Base-by-base conservation (phyloP, 2,329 filamentous ascomycete species). In the Nemania abortiva region DNA sequence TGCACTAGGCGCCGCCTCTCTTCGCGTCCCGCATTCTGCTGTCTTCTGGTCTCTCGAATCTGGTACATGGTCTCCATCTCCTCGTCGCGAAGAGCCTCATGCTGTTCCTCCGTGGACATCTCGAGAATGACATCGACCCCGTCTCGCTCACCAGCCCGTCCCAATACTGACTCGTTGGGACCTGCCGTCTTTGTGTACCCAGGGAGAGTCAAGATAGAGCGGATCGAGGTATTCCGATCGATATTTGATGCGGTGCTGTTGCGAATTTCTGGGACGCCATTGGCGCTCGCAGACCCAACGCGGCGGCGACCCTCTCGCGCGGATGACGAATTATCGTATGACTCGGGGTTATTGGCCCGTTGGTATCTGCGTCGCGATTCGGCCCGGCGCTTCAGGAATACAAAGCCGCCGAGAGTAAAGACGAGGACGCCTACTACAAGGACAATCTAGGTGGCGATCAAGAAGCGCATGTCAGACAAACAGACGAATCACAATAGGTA, bases 61-160 rank as follows among this genome's bases (percentile, higher is more conserved):
- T 97, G 94, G 79, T 97, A 98, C 49, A 98, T 81, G 0, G 92
- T 89, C 70, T 96, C 92, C 96, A 98, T 98, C 79, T 98, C 93
- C 31, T 93, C 89, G 71, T 98, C 94, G 13, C 96, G 88, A 62
- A 94, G 83, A 1, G 83, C 81, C 78, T 97, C 94, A 72, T 97
- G 90, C 63, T 94, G 92, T 60, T 97, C 93, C 9, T 85, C 87
- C 0, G 91, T 93, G 0, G 95, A 95, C 73, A 92, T 89, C 79
- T 98, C 95, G 13, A 98, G 82, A 0, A 99, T 94, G 3, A 93
- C 88, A 75, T 99, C 96, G 74, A 99, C 94, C 7, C 96, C 96
- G 62, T 87, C 95, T 69, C 96, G 88, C 79, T 99, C 96, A 58
- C 96, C 96, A 80, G 97, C 96, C 5, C 95, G 88, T 7, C 90